Evolutionary conservation across 1,139 yeast genomes (phyloP).

Genomic region (Lipomyces yarrowii): DNA sequence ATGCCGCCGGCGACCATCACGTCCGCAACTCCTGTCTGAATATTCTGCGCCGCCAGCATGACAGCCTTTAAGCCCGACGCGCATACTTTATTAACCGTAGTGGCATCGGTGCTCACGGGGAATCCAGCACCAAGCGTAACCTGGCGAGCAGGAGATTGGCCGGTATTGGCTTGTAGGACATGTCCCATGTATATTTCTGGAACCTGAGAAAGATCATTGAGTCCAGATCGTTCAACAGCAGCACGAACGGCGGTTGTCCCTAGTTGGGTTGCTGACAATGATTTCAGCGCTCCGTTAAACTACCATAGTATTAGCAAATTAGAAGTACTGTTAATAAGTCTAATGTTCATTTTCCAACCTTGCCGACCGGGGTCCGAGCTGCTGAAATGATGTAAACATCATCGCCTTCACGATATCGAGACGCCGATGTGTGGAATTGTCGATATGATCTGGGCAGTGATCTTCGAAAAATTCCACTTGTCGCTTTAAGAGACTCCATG

Average conservation of each 20-base stretch:
- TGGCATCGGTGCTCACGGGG: slow-evolving; percentile 56
- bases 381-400: slow-evolving; percentile 50
- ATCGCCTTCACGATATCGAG: not conserved
- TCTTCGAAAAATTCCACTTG: not conserved
- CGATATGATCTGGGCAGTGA: not conserved
- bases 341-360: not conserved
- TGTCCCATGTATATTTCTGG: slow-evolving; percentile 62
- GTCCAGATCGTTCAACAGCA: slow-evolving; percentile 57
- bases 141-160: slow-evolving; percentile 69
- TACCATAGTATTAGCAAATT: slow-evolving; percentile 30
- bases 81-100: slow-evolving; percentile 64
- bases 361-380: slow-evolving; percentile 62
- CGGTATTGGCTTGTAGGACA: slow-evolving; percentile 60
- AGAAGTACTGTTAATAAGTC: not conserved
- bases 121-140: slow-evolving; percentile 62
- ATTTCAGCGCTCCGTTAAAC: slow-evolving; percentile 57
- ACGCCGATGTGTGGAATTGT: not conserved
- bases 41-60: slow-evolving; percentile 58
- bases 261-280: slow-evolving; percentile 55
- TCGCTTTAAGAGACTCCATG: not conserved
- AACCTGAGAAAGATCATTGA: slow-evolving; percentile 52
- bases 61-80: slow-evolving; percentile 63
- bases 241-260: slow-evolving; percentile 59
- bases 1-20: slow-evolving; percentile 65
- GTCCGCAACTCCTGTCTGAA: slow-evolving; percentile 56